phyloP scores from a whole-genome alignment of 768 basidiomycete genomes.

The Collybia sordida region DNA sequence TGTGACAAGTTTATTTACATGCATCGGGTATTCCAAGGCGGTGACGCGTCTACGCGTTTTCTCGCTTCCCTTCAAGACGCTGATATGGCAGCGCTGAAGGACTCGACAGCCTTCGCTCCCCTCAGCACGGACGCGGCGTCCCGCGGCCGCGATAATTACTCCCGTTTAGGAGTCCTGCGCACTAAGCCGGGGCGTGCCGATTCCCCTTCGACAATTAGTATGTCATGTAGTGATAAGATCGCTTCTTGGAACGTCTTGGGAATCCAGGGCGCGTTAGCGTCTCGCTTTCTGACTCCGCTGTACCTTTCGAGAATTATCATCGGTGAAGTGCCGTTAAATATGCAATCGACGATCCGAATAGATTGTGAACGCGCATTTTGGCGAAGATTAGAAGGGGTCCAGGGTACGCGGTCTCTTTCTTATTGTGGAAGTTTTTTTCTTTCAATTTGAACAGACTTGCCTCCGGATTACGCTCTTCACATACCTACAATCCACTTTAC shows the following conservation, averaged over 20 bases:
- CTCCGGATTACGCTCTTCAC: conserved; percentile 46
- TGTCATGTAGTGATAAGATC: conserved; percentile 97
- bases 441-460: conserved; percentile 37
- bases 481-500: conserved; percentile 61
- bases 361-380: conserved; percentile 76
- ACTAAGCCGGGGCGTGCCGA: conserved; percentile 96
- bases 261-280: conserved; percentile 79
- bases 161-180: conserved; percentile 71
- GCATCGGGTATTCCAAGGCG: conserved; percentile 49
- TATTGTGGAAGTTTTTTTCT: neutral
- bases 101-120: conserved; percentile 34
- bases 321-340: conserved; percentile 57
- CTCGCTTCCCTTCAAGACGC: conserved; percentile 76
- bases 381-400: conserved; percentile 44
- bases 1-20: conserved; percentile 2
- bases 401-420: conserved; percentile 33
- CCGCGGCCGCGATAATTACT: conserved; percentile 81
- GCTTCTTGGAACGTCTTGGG: conserved; percentile 84
- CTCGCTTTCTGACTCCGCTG: conserved; percentile 53
- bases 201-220: conserved; percentile 75
- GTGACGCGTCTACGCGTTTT: conserved; percentile 84
- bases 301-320: conserved; percentile 69
- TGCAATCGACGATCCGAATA: conserved; percentile 38
- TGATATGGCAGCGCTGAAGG: conserved; percentile 69
- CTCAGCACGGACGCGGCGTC: conserved; percentile 42